Evolutionary conservation across 179 eudicot genomes (phyloP).

Genomic region (Beta corolliflora): DNA sequence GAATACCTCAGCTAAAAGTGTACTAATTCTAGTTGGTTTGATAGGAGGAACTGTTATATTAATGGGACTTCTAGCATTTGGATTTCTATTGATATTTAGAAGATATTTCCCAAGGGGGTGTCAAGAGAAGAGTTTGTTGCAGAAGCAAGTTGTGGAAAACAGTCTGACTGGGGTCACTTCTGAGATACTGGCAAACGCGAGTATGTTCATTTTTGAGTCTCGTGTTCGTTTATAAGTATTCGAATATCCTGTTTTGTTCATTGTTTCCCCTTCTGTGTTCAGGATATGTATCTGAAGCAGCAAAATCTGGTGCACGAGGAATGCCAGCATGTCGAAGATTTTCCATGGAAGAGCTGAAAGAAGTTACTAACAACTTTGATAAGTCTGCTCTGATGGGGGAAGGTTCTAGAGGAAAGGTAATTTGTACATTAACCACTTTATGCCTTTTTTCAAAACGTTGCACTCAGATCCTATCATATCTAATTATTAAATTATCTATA

Average conservation of each 20-base stretch:
- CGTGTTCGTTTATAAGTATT: background rate
- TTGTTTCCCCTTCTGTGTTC: constrained; percentile 23
- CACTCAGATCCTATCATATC: background rate
- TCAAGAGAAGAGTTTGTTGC: constrained; percentile 62
- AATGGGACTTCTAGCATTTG: constrained; percentile 45
- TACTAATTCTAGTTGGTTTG: constrained; percentile 33
- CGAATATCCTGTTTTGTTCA: background rate
- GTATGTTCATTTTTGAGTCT: constrained; percentile 40
- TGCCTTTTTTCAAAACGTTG: background rate
- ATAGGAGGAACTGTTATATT: constrained; percentile 40
- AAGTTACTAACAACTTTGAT: constrained; percentile 78
- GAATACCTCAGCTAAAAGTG: constrained; percentile 36
- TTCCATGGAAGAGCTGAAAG: constrained; percentile 72
- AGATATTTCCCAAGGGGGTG: constrained; percentile 45
- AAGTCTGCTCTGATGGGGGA: constrained; percentile 64
- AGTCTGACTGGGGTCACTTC: constrained; percentile 51
- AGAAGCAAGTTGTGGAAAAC: constrained; percentile 50
- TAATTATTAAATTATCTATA: too few relatives aligned
- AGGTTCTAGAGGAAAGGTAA: constrained; percentile 89
- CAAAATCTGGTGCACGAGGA: constrained; percentile 59
- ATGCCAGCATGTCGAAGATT: constrained; percentile 61
- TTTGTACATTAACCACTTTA: background rate
- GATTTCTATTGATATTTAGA: constrained; percentile 42
- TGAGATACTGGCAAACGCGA: constrained; percentile 67
- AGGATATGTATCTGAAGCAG: constrained; percentile 38